Base-by-base conservation (phyloP, 257 asterid species). In the Apocynum venetum region DNA sequence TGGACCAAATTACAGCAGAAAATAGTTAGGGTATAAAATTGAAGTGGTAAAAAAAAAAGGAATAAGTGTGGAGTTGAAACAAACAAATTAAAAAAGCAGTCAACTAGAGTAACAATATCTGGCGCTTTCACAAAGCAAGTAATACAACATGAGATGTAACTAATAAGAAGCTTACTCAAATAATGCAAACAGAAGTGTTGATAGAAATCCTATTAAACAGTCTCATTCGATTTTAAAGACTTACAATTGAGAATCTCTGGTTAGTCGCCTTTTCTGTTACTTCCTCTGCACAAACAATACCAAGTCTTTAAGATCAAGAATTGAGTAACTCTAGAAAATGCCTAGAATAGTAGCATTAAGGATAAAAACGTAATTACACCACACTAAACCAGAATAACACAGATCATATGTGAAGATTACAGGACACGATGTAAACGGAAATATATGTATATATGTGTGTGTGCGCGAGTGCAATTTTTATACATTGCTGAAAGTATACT, bases 161-260 rank as follows among this genome's bases (percentile, higher is more conserved):
- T 31, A 67, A 36, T 69, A 19, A 48, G 36, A 71, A 71, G 44
- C 76, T 53, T 51, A 55, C n/a, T 67, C 49, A 70, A 4, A 68
- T 25, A 48, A 75, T 59, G 43, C 66, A 61, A 60, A 56, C 35
- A 47, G 72, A 73, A 56, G 78, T 67, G 68, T 51, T 76, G 59
- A 46, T 20, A 61, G 56, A 41, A 67, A 67, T 44, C 2, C 73
- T 68, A 43, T 9, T 43, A 43, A 48, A 68, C 53, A 43, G 6
- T 41, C 73, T 43, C 73, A 8, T 68, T 56, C 71, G 35, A 36
- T 15, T 48, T 41, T 14, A 71, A 73, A 51, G 56, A 71, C 82
- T 71, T 87, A 95, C 98, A 94, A 82, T 43, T 59, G 96, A 78
- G 78, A 95, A 87, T 65, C 82, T 77, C 80, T 69, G 85, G 80